phyloP scores from a whole-genome alignment of 169 alveolate genomes.

The Perkinsus olseni region DNA sequence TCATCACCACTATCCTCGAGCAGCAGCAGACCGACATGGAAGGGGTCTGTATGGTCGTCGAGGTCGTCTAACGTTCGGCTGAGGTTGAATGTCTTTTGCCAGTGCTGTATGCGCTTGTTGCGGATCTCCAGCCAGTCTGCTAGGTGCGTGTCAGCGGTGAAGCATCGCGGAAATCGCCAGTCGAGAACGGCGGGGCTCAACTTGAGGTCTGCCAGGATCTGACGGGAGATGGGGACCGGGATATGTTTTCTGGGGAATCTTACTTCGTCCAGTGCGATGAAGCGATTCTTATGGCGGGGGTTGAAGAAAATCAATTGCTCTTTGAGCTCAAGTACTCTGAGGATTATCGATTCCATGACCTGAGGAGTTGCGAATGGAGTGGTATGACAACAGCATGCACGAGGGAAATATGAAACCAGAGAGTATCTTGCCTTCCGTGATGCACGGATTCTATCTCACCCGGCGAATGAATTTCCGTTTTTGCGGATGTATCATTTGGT shows the following conservation, averaged over 20 bases:
- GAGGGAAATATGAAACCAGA: not conserved
- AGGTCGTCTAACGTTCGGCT: constrained; percentile 52
- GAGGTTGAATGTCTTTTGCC: constrained; percentile 51
- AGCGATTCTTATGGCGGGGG: constrained; percentile 64
- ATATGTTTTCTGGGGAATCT: too few species aligned
- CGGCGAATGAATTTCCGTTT: constrained; percentile 37
- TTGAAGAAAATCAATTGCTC: constrained; percentile 49
- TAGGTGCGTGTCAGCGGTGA: constrained; percentile 63
- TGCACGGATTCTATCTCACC: not conserved
- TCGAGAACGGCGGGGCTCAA: constrained; percentile 65
- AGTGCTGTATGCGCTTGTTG: constrained; percentile 32
- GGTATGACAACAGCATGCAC: not conserved
- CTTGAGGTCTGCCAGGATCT: constrained; percentile 63
- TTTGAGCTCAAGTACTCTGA: constrained; percentile 65
- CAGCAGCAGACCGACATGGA: too few species aligned
- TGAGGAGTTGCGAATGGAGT: not conserved
- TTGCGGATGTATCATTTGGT: constrained; percentile 78
- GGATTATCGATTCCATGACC: constrained; percentile 61
- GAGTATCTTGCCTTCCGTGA: not conserved
- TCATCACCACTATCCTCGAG: too few species aligned
- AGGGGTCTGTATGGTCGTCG: constrained; percentile 42
- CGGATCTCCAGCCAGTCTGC: constrained; percentile 56
- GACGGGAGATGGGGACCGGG: not conserved
- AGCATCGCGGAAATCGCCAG: constrained; percentile 72
- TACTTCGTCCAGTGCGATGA: constrained; percentile 62